Evolutionary conservation across 192 early-diverging fungal species (phyloP), one percentile per base, ranked within the genome.

Genomic region (Podila verticillata): DNA sequence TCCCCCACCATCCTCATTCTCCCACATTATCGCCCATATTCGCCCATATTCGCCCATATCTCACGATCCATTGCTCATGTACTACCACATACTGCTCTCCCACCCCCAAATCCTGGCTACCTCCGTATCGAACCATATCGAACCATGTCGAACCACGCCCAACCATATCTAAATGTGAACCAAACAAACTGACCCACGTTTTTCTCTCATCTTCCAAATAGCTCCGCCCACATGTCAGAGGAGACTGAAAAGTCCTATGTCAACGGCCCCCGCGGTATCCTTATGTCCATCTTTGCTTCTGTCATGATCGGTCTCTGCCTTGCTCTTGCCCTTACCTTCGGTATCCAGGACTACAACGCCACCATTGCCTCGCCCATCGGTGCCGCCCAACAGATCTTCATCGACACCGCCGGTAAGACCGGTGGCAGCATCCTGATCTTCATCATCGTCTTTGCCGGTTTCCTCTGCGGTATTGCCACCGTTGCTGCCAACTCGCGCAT

Each of bases 391-490:
- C 82, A 84, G 62, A 81, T 74, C 34, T 81, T 72, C 61, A 32
- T 84, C 80, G 86, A 87, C 72, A 75, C 82, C 24, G 75, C 86
- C 1, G 87, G 87, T 15, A 72, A 67, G 28, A 59, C 36, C 9
- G 75, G 70, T 22, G 82, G 86, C 0, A 56, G 74, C 5, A 64
- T 82, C 19, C 63, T 89, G 15, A 70, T 89, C 30, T 29, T 75
- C 13, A 57, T 89, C 20, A 73, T 89, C n/a, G 68, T 83, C 57
- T 72, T 84, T 48, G 83, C 83, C 24, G 81, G 82, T 39, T 87
- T 80, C 32, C 73, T 84, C 39, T 83, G 83, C 2, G 86, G 86
- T n/a, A 59, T 79, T 2, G 83, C 86, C 1, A 83, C 84, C 2
- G 60, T 85, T 3, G 86, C 85, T 0, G 62, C 84, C 30, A 80